Percentiles rank a stretch among this genome's conserved stretches.
These are phyloP conservation scores for Rhodotorula kratochvilovae DNA, from an alignment of 768 basidiomycete genomes.

Conservation along the genomic window DNA sequence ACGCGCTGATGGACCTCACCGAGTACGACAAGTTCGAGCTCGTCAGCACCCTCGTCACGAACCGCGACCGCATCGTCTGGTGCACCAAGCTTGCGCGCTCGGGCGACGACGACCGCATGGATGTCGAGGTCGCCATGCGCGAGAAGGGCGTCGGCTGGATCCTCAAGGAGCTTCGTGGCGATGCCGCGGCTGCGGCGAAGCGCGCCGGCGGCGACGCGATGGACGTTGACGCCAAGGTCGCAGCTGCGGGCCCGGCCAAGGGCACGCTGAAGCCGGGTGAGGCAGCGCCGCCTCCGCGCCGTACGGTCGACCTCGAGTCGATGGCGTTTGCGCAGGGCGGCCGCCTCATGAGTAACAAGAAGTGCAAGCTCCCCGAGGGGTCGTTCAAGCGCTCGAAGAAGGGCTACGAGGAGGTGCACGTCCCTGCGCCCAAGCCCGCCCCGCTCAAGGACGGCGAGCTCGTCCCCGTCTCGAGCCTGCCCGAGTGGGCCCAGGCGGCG, in stretches of 20 bases:
- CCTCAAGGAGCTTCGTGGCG: conserved; percentile 74
- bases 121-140: conserved; percentile 95
- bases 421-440: conserved; percentile 83
- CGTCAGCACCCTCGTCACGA: conserved; percentile 84
- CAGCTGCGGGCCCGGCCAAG: conserved; percentile 64
- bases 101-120: conserved; percentile 78
- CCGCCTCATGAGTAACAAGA: conserved; percentile 97
- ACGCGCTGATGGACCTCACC: conserved; percentile 92
- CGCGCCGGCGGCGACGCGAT: conserved; percentile 58
- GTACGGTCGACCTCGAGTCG: conserved; percentile 78
- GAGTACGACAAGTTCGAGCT: conserved; percentile 84
- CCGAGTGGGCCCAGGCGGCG: conserved; percentile 79
- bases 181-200: conserved; percentile 39
- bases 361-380: conserved; percentile 93
- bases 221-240: conserved; percentile 65
- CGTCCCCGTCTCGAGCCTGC: conserved; percentile 67
- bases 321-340: conserved; percentile 97
- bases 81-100: conserved; percentile 91
- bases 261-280: conserved; percentile 84
- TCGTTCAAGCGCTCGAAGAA: conserved; percentile 95
- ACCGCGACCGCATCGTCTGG: conserved; percentile 95
- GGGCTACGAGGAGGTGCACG: conserved; percentile 96
- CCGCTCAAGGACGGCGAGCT: conserved; percentile 58
- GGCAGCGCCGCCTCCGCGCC: conserved; percentile 71
- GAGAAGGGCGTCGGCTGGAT: conserved; percentile 98